Evolutionary conservation across 2,329 filamentous ascomycete genomes (phyloP).

Genomic region (Microdochium nivale): DNA sequence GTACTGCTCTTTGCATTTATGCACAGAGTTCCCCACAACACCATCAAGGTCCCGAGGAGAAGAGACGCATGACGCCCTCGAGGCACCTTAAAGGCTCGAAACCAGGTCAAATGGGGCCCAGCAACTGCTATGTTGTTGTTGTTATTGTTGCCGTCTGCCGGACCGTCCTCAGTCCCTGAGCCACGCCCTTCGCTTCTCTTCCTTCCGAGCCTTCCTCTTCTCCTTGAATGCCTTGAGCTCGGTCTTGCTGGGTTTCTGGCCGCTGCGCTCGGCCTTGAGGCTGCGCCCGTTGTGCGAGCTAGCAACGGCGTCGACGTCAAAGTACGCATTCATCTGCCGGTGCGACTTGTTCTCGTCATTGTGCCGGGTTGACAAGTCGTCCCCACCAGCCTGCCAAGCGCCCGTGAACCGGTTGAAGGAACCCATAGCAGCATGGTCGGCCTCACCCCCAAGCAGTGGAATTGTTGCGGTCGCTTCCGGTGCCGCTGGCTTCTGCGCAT

Average conservation of each 20-base stretch:
- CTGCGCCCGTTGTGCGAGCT: slow-evolving; percentile 86
- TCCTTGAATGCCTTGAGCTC: slow-evolving; percentile 90
- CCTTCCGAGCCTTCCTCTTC: slow-evolving; percentile 81
- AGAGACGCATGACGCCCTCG: too few species aligned
- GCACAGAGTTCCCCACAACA: too few species aligned
- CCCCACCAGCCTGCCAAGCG: slow-evolving; percentile 61
- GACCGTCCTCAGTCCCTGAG: slow-evolving; percentile 54
- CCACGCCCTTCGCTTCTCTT: slow-evolving; percentile 91
- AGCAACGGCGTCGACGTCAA: slow-evolving; percentile 90
- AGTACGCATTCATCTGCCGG: slow-evolving; percentile 88
- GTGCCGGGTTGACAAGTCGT: slow-evolving; percentile 61
- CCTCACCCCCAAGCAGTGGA: slow-evolving; percentile 12
- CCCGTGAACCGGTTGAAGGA: slow-evolving; percentile 92
- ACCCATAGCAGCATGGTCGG: slow-evolving; percentile 57
- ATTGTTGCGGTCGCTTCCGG: not conserved
- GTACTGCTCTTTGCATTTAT: too few species aligned
- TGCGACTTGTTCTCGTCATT: slow-evolving; percentile 80
- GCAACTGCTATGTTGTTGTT: not conserved
- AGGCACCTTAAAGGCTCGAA: too few species aligned
- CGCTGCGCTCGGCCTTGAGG: slow-evolving; percentile 80
- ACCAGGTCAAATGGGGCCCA: too few species aligned
- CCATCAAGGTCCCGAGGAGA: too few species aligned
- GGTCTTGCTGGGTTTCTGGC: slow-evolving; percentile 74
- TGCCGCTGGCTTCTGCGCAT: slow-evolving; percentile 46
- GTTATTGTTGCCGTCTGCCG: not conserved